These are phyloP conservation scores for Aureobasidium sp. DNA, from an alignment of 2,329 filamentous ascomycete species.

Conservation along the genomic window DNA sequence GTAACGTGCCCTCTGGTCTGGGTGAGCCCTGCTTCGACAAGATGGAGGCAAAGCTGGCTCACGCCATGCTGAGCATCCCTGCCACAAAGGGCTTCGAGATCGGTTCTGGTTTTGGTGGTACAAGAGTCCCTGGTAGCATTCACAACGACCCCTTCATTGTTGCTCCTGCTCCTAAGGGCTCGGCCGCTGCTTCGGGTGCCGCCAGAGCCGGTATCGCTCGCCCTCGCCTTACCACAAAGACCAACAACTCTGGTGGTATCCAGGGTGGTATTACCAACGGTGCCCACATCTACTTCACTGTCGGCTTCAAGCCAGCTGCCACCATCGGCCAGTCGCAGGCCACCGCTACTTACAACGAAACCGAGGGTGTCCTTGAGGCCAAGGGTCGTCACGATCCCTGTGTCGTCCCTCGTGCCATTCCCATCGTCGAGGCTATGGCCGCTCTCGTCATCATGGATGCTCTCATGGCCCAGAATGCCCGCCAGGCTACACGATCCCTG, in stretches of 20 bases:
- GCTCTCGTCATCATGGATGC: constrained; percentile 82
- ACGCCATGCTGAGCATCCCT: constrained; percentile 92
- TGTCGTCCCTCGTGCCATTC: constrained; percentile 78
- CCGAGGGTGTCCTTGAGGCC: constrained; percentile 71
- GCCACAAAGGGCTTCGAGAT: constrained; percentile 95
- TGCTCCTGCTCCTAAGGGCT: constrained; percentile 43
- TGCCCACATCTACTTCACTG: constrained; percentile 85
- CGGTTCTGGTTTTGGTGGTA: constrained; percentile 84
- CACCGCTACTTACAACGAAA: constrained; percentile 72
- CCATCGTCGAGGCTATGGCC: constrained; percentile 88
- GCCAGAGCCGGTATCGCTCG: constrained; percentile 23
- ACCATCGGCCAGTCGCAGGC: constrained; percentile 86
- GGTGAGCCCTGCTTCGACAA: constrained; percentile 96
- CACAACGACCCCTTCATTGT: constrained; percentile 87
- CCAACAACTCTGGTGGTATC: constrained; percentile 91
- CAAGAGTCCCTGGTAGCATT: constrained; percentile 75
- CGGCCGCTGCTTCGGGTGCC: constrained; percentile 20
- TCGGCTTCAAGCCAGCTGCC: constrained; percentile 90
- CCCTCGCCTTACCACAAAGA: constrained; percentile 68
- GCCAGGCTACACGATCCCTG: constrained; percentile 42
- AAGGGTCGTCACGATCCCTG: constrained; percentile 94
- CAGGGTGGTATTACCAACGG: constrained; percentile 95
- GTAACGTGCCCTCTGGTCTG: constrained; percentile 74
- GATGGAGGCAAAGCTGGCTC: constrained; percentile 81
- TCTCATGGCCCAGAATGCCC: constrained; percentile 70